A percentile compares a stretch with the other conserved stretches of the same genome.
These are phyloP conservation scores for Hanseniaspora osmophila DNA, from an alignment of 805 yeast genomes.

Conservation along the genomic window DNA sequence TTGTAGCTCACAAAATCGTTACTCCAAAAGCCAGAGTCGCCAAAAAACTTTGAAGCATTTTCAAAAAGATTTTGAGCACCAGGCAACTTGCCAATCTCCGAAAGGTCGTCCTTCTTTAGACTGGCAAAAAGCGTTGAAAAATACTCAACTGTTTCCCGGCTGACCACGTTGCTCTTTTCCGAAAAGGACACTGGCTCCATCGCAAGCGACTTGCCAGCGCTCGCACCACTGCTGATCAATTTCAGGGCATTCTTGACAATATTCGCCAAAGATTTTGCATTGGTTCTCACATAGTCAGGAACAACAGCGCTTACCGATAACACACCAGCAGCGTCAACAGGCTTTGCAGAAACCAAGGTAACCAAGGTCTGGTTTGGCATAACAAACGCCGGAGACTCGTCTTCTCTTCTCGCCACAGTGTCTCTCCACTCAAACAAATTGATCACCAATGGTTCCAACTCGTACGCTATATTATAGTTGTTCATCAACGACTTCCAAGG, in stretches of 20 bases:
- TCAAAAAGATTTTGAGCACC: too few species aligned
- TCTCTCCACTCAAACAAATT: constrained; percentile 78
- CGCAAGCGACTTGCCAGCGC: too few species aligned
- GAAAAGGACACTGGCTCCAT: neutral
- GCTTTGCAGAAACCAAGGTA: constrained; percentile 41
- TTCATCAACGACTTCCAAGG: constrained; percentile 54
- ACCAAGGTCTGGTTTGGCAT: constrained; percentile 73
- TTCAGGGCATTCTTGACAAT: constrained; percentile 32
- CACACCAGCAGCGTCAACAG: constrained; percentile 45
- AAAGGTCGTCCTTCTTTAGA: neutral
- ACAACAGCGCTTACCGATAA: constrained; percentile 31
- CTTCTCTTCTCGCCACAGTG: constrained; percentile 50
- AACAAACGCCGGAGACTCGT: constrained; percentile 72
- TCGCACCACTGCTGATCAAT: constrained; percentile 7
- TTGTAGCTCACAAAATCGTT: constrained; percentile 1
- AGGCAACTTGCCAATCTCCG: too few species aligned
- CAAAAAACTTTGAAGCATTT: neutral
- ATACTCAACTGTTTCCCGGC: constrained; percentile 7
- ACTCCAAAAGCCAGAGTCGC: neutral
- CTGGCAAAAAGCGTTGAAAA: neutral
- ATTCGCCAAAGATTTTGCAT: constrained; percentile 44
- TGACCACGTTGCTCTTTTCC: constrained; percentile 5
- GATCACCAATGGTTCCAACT: constrained; percentile 41
- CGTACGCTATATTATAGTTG: constrained; percentile 48
- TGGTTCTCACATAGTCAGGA: constrained; percentile 43